A percentile compares a stretch with the other conserved stretches of the same genome.
phyloP scores from a whole-genome alignment of 306 rosid species.

The Medicago ruthenica region DNA sequence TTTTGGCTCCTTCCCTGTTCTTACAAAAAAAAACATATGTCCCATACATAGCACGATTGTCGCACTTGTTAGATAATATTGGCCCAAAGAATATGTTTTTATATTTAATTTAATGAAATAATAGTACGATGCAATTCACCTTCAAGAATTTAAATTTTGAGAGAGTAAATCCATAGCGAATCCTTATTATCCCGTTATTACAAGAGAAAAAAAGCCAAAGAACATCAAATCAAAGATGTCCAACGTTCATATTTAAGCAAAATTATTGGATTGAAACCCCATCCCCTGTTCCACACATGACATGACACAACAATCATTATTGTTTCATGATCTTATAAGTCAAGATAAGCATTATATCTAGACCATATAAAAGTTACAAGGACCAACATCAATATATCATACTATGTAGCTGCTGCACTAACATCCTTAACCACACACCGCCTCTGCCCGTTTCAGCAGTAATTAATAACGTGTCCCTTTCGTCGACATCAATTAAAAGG shows the following conservation, averaged over 20 bases:
- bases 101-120: no score
- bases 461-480: slow-evolving; percentile 11
- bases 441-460: not conserved
- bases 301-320: not conserved
- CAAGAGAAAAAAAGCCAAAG: slow-evolving; percentile 17
- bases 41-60: no score
- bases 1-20: no score
- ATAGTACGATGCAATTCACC: no score
- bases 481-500: not conserved
- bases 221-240: slow-evolving; percentile 25
- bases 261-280: slow-evolving; percentile 26
- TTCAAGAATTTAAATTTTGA: no score
- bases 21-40: no score
- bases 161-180: no score
- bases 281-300: not conserved
- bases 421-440: not conserved
- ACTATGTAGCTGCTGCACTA: no score
- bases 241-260: slow-evolving; percentile 44
- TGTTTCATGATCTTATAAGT: slow-evolving; percentile 3
- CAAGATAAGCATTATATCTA: not conserved
- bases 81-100: no score
- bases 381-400: not conserved
- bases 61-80: no score
- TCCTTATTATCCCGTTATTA: no score
- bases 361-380: not conserved